Conservation (phyloP, 2,329 filamentous ascomycete species). For the Lasiodiplodia sp. region DNA sequence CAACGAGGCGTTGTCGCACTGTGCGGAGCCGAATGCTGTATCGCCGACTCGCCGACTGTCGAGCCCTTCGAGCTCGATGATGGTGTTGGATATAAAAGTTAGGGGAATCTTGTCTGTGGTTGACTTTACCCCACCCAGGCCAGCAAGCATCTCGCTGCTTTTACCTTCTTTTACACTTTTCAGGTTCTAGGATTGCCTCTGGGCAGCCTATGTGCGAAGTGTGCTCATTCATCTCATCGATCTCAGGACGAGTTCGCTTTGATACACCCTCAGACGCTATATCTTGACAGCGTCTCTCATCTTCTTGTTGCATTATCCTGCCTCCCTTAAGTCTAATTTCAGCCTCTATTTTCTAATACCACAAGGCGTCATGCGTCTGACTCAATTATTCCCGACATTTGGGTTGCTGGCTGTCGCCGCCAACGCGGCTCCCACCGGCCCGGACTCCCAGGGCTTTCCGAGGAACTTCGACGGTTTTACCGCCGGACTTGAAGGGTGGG, state of each 20-base stretch:
- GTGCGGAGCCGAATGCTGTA: conserved; percentile 21
- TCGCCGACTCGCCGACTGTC: conserved; percentile 21
- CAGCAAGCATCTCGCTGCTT: conserved; percentile 5
- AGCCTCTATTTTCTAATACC: neutral
- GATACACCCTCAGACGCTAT: neutral
- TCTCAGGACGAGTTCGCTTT: neutral
- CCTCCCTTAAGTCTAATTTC: neutral
- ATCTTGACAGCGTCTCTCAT: neutral
- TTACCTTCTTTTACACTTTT: neutral
- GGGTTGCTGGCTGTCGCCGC: conserved; percentile 2
- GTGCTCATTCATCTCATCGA: conserved; percentile 3
- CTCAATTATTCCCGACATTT: neutral
- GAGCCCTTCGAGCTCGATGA: neutral
- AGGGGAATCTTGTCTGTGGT: neutral
- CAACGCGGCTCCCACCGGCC: neutral
- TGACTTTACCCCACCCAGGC: neutral
- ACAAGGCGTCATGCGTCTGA: neutral
- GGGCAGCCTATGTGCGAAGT: neutral
- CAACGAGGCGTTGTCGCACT: conserved; percentile 9
- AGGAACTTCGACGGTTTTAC: conserved; percentile 1
- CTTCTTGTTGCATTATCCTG: neutral
- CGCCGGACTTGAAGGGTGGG: conserved; percentile 3
- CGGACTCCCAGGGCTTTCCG: neutral
- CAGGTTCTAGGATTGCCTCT: neutral
- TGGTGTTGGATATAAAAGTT: conserved; percentile 13